phyloP scores from a whole-genome alignment of 306 rosid species.

The Dryas drummondii region DNA sequence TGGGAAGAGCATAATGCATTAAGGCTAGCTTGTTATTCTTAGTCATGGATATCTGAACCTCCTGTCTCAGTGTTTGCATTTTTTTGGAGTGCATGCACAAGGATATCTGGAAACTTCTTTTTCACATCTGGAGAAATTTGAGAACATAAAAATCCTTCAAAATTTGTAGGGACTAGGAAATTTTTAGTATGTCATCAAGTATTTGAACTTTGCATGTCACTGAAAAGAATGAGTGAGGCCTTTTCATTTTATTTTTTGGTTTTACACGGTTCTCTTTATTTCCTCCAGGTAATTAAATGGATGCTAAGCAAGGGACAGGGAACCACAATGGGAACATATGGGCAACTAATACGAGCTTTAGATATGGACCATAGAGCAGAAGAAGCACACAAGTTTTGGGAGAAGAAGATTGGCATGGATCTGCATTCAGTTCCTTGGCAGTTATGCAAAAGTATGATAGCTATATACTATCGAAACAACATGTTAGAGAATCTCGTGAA shows the following conservation, averaged over 20 bases:
- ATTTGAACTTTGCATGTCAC: neutral
- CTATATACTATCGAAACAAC: constrained; percentile 75
- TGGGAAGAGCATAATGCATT: neutral
- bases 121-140: neutral
- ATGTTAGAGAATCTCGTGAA: constrained; percentile 59
- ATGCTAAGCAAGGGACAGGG: constrained; percentile 98
- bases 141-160: neutral
- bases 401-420: constrained; percentile 68
- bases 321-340: constrained; percentile 76
- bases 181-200: neutral
- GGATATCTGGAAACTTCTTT: neutral
- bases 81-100: neutral
- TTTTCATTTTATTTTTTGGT: neutral
- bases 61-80: neutral
- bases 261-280: neutral
- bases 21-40: neutral
- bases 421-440: constrained; percentile 95
- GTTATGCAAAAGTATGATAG: constrained; percentile 75
- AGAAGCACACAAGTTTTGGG: constrained; percentile 91
- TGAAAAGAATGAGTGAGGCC: neutral
- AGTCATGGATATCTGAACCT: neutral
- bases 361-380: constrained; percentile 88
- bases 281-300: constrained; percentile 80
- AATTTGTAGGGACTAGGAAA: neutral
- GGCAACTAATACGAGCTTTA: constrained; percentile 73